phyloP scores from a whole-genome alignment of 495 filamentous ascomycete species.

The Darksidea phi region DNA sequence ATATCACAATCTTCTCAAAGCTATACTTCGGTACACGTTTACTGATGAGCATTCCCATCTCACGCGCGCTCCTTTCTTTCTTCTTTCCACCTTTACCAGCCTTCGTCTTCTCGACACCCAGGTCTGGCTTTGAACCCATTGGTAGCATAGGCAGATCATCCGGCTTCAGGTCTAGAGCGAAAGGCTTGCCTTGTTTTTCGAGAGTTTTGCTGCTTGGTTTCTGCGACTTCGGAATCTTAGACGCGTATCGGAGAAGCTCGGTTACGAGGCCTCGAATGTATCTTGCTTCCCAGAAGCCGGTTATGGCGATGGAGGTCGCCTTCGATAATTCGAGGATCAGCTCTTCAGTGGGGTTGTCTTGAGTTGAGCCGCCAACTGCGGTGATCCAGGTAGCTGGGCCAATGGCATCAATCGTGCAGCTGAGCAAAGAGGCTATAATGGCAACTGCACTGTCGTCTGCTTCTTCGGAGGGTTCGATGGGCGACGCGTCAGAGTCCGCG shows the following conservation, averaged over 20 bases:
- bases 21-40: slow-evolving; percentile 75
- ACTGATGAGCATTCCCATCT: slow-evolving; percentile 70
- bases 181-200: slow-evolving; percentile 25
- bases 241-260: slow-evolving; percentile 67
- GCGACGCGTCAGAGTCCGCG: slow-evolving; percentile 47
- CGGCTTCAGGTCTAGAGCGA: slow-evolving; percentile 30
- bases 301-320: slow-evolving; percentile 73
- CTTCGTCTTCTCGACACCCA: slow-evolving; percentile 53
- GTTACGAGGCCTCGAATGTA: slow-evolving; percentile 66
- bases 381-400: slow-evolving; percentile 81
- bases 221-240: slow-evolving; percentile 18
- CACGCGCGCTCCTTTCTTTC: slow-evolving; percentile 60
- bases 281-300: slow-evolving; percentile 71
- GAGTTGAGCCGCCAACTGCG: slow-evolving; percentile 51
- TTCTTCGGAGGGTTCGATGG: slow-evolving; percentile 48
- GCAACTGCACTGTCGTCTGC: slow-evolving; percentile 46
- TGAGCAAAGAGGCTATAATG: slow-evolving; percentile 64
- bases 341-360: slow-evolving; percentile 53
- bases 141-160: slow-evolving; percentile 54
- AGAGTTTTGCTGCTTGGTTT: slow-evolving; percentile 13
- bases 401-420: slow-evolving; percentile 77
- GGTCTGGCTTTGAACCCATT: slow-evolving; percentile 68
- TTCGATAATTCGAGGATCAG: slow-evolving; percentile 66
- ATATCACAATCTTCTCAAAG: slow-evolving; percentile 68
- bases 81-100: slow-evolving; percentile 64